Evolutionary conservation across 805 yeast species (phyloP), one percentile per base, ranked within the genome.

Genomic region (Ogataea philodendri): DNA sequence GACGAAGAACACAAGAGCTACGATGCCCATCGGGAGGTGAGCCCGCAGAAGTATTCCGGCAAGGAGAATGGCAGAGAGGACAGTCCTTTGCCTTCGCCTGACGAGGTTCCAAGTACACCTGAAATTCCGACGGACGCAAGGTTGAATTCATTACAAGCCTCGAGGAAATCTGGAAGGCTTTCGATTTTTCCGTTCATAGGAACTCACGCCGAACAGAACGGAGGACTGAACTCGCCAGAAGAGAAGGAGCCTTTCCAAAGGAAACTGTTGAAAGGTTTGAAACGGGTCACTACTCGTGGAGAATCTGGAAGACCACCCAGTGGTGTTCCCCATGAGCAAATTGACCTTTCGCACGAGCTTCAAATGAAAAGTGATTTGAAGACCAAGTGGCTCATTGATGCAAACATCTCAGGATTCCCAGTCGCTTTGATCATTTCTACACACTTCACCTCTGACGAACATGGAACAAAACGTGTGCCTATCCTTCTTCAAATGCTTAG

Each of bases 401-500:
- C 84, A 17, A 62, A 85, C 40, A 49, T 74, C 5, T 64, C 83
- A 4, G 94, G 84, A 8, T 69, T 81, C 9, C 89, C 96, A 0
- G 82, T 85, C 3, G 80, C 86, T 0, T 64, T 85, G 39, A 67
- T 87, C 39, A 67, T 87, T 5, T 87, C 93, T 4, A 76, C 94
- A 1, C 72, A 80, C 23, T 76, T 93, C 42, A 67, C 80, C 29
- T 73, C 76, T 35, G 96, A 88, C 56, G 95, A 86, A 41, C 74
- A 72, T 46, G 86, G 84, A 1, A 70, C 73, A 3, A 74, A 80
- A 37, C 74, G 96, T 42, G 93, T 95, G 0, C 96, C 98, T 1
- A 67, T 90, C 21, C 59, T 93, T 25, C 60, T 88, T 24, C 81
- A 84, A 11, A 74, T 88, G 58, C 53, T 93, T 15, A 82, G 86